phyloP scores from a whole-genome alignment of 768 basidiomycete species.

The Pleurotus giganteus region DNA sequence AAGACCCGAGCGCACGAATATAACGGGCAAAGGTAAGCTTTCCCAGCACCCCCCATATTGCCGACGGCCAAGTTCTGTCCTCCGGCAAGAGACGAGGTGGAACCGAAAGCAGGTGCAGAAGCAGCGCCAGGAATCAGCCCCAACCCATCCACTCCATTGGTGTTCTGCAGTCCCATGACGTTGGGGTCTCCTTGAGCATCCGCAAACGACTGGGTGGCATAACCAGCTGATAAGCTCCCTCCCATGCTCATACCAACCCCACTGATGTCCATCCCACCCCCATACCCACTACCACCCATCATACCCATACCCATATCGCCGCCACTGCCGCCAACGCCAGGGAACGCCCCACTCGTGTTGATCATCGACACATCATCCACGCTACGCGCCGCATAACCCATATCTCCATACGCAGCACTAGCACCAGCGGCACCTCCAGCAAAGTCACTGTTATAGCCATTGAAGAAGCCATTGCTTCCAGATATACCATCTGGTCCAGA shows the following conservation, averaged over 20 bases:
- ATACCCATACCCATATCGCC: conserved; percentile 1
- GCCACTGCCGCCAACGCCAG: background rate
- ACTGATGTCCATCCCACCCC: background rate
- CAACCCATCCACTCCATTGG: conserved; percentile 2
- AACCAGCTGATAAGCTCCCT: conserved; percentile 18
- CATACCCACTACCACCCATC: background rate
- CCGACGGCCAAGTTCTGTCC: background rate
- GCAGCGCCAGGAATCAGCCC: conserved; percentile 3
- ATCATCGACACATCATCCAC: conserved; percentile 6
- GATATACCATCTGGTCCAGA: background rate
- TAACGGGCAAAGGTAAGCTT: conserved; percentile 79
- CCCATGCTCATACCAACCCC: conserved; percentile 3
- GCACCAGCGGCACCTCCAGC: background rate
- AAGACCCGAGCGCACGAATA: conserved; percentile 83
- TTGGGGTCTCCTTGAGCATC: conserved; percentile 18
- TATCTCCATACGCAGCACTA: background rate
- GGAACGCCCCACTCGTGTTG: background rate
- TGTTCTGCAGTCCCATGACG: conserved; percentile 20
- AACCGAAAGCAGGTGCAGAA: background rate
- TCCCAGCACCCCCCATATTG: conserved; percentile 25
- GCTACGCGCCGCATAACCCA: background rate
- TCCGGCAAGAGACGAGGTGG: background rate
- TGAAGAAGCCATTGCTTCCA: background rate
- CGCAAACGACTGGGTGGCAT: conserved; percentile 22
- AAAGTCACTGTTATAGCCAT: conserved; percentile 5